Base-by-base conservation (phyloP, 176 grass and related monocot genomes). In the Cenchrus fungigraminus region DNA sequence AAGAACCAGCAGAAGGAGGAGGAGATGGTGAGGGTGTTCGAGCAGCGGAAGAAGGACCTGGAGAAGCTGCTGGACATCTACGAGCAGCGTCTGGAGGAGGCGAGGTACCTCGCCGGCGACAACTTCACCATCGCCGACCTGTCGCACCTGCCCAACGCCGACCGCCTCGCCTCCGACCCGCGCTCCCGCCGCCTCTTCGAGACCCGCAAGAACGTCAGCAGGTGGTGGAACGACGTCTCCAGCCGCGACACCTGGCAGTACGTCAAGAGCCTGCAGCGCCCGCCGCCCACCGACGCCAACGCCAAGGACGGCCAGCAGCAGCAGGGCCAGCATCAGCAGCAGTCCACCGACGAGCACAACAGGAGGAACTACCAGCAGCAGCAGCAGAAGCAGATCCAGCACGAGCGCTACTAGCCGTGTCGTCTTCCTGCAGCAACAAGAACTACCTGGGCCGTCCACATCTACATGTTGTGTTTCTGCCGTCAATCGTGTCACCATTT, bases 81-180 rank as follows among this genome's bases (percentile, higher is more conserved):
- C 88, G 95, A 98, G 76, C 88, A 88, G 82, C 77, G 91, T 0
- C 89, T 98, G 67, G 75, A 85, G 76, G 95, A 98, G 80, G 83
- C 87, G 19, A 9, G 5, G 20, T 98, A 70, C 87, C 89, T 98
- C 0, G 91, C 92, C 25, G 95, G 95, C 4, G 87, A 95, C 80
- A 88, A 83, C 67, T 95, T 98, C 95, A 98, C 95, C n/a, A 94
- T 98, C 54, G 95, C 95, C 52, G 95, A 98, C 89, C 87, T 98
- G 78, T 95, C 90, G 10, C 92, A 95, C 92, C 88, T 98, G 71
- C 95, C 95, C 83, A 95, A 93, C 79, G 86, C 88, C 45, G 87
- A 98, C 46, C 80, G 72, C 79, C 84, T 98, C 79, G 85, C 45
- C 52, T 14, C 65, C 29, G 82, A 93, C 86, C 86, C 56, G 20